These are phyloP conservation scores for Boletus tylopilopsis DNA, from an alignment of 768 basidiomycete genomes.

Conservation along the genomic window DNA sequence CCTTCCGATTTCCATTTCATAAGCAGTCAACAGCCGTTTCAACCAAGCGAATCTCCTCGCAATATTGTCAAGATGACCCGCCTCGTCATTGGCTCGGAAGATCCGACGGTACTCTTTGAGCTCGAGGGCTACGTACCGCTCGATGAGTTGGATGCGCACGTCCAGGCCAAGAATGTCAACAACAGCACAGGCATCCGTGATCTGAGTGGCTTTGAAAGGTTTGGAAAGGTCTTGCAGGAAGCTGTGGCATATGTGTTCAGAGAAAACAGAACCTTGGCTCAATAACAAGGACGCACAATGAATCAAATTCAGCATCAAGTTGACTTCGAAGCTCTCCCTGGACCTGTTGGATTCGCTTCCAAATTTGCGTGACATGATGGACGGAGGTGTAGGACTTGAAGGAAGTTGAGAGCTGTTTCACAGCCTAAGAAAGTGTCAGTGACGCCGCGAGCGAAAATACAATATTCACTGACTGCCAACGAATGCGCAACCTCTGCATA, in stretches of 20 bases:
- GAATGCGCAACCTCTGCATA: conserved; percentile 85
- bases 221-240: conserved; percentile 76
- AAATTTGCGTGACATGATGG: conserved; percentile 71
- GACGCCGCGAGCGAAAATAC: conserved; percentile 11
- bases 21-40: conserved; percentile 72
- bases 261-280: not conserved
- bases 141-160: conserved; percentile 74
- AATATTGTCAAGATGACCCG: conserved; percentile 94
- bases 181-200: conserved; percentile 83
- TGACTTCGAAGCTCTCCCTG: conserved; percentile 79
- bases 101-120: conserved; percentile 95
- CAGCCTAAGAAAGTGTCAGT: conserved; percentile 50
- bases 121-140: conserved; percentile 85
- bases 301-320: conserved; percentile 88
- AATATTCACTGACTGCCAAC: conserved; percentile 53
- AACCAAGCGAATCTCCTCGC: conserved; percentile 96
- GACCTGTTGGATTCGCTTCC: conserved; percentile 74
- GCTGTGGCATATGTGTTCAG: conserved; percentile 37
- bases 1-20: conserved; percentile 82
- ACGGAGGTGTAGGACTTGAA: conserved; percentile 81
- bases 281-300: conserved; percentile 60
- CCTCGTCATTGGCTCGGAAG: conserved; percentile 90
- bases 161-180: conserved; percentile 87
- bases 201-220: conserved; percentile 56
- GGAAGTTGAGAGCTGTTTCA: conserved; percentile 76